Base-by-base conservation (phyloP, 1,139 yeast genomes). In the Blastobotrys petasosporus region DNA sequence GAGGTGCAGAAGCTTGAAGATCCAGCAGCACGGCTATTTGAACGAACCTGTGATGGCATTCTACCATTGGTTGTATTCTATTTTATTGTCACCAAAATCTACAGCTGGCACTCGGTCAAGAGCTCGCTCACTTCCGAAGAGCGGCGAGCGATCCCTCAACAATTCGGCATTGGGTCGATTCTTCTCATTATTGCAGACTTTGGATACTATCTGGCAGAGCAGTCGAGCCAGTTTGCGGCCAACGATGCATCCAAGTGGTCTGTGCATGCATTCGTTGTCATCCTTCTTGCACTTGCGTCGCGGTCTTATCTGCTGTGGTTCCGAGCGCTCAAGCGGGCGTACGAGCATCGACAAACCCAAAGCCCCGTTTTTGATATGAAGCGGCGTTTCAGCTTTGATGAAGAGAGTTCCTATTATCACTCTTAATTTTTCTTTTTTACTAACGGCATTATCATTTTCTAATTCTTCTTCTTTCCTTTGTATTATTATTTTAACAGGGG, bases 31-130 rank as follows among this genome's bases (percentile, higher is more conserved):
- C 38, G 42, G n/a, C 30, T 43, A 2, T 33, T 43, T n/a, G 36
- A 33, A n/a, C 33, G 46, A 28, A 33, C 46, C 10, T 38, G 12
- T n/a, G 30, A 43, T 38, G 46, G 42, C 11, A 23, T 43, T 28
- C 32, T 43, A 9, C 46, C 46, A 28, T 29, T 39, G 23, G 13
- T 43, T 30, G 25, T 39, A 3, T 10, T 33, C 2, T 43, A 43
- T 31, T 20, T 38, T 4, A 13, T 13, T 2, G 38, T 39, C 12
- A 39, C 46, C 10, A 17, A 33, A 13, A 1, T 38, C 12, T 37
- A 28, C 20, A 28, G 35, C 8, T 43, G 46, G 46, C 28, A 15
- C 4, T 11, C 17, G 9, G 34, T 20, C 32, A 43, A 43, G 28
- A 38, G 35, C 13, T 10, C 31, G n/a, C 15, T 43, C 8, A 10